Evolutionary conservation across 345 rosid genomes (phyloP).

Genomic region (Gynandropsis gynandra): DNA sequence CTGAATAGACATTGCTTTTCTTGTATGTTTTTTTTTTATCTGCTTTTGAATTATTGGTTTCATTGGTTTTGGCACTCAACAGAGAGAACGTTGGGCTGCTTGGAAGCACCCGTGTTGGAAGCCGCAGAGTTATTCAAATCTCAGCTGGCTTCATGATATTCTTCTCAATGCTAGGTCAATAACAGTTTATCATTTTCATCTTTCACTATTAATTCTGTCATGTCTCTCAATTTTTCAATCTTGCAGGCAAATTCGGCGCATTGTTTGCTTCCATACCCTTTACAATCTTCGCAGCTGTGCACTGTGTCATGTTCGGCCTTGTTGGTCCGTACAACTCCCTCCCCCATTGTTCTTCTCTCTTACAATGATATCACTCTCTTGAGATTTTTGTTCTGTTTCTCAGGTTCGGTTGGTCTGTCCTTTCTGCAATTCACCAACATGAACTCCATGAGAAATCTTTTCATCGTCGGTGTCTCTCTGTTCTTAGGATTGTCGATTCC

Average conservation of each 20-base stretch:
- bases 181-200: not conserved
- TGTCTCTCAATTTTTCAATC: slow-evolving; percentile 2
- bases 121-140: slow-evolving; percentile 94
- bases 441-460: slow-evolving; percentile 97
- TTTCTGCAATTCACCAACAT: slow-evolving; percentile 96
- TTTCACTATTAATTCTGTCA: not conserved
- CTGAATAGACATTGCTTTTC: not conserved
- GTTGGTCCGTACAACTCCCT: slow-evolving; percentile 46
- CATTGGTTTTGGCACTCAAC: slow-evolving; percentile 22
- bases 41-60: slow-evolving; percentile 9
- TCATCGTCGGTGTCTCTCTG: slow-evolving; percentile 74
- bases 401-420: slow-evolving; percentile 93
- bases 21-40: slow-evolving; percentile 8
- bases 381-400: slow-evolving; percentile 7
- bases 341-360: not conserved
- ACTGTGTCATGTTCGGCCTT: slow-evolving; percentile 86
- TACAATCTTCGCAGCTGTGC: slow-evolving; percentile 84
- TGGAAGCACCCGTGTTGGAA: slow-evolving; percentile 95
- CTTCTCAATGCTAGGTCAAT: slow-evolving; percentile 82
- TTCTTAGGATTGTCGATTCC: slow-evolving; percentile 88
- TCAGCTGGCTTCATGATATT: slow-evolving; percentile 98
- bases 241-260: slow-evolving; percentile 91
- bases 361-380: not conserved
- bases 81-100: slow-evolving; percentile 94
- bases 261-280: slow-evolving; percentile 94